Percentiles rank a stretch among this genome's conserved stretches.
phyloP scores from a whole-genome alignment of 208 protist species.

The Leishmania martiniquensis region DNA sequence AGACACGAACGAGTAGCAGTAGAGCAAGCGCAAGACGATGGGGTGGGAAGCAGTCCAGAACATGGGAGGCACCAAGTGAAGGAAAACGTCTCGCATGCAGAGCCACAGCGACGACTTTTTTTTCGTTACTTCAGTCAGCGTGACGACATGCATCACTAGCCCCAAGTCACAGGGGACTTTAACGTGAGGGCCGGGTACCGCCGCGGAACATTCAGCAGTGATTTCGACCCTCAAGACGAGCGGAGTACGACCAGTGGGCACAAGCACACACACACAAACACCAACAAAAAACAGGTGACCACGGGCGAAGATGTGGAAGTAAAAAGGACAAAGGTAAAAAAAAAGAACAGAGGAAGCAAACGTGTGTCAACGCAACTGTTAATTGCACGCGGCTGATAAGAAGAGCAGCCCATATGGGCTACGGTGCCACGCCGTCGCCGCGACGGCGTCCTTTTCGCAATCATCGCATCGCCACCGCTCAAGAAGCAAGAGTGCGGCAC shows the following conservation, averaged over 20 bases:
- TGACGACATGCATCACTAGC: not conserved
- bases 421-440: not conserved
- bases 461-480: too few relatives aligned
- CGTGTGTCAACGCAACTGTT: not conserved
- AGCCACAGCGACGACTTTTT: not conserved
- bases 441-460: too few relatives aligned
- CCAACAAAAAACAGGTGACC: not conserved
- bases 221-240: not conserved
- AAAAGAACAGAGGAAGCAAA: not conserved
- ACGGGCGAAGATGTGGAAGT: too few relatives aligned
- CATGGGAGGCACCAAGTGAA: not conserved
- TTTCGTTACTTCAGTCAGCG: not conserved
- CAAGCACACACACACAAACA: not conserved
- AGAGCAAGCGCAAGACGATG: not conserved
- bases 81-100: not conserved
- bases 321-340: not conserved
- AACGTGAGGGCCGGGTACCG: not conserved
- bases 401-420: not conserved
- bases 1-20: not conserved
- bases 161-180: not conserved
- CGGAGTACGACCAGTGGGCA: not conserved
- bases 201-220: not conserved
- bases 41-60: not conserved
- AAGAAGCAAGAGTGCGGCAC: too few relatives aligned
- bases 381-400: not conserved